Evolutionary conservation across 1,139 yeast genomes (phyloP).

Genomic region (Sugiyamaella neomexicana): DNA sequence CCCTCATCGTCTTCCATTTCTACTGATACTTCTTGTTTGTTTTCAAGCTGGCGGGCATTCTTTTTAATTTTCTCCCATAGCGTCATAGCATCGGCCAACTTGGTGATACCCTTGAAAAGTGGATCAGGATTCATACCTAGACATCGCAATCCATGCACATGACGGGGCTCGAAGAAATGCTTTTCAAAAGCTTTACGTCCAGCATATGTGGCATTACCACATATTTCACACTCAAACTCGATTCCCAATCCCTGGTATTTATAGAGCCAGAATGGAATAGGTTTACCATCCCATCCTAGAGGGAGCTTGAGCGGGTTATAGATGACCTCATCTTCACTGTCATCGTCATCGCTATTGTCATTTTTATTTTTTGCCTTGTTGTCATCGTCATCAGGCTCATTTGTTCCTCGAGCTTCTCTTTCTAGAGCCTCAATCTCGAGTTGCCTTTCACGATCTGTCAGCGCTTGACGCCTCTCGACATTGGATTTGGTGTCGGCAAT

Average conservation of each 20-base stretch:
- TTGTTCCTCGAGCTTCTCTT: conserved; percentile 38
- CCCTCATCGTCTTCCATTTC: conserved; percentile 94
- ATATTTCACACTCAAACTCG: conserved; percentile 76
- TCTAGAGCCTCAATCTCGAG: conserved; percentile 53
- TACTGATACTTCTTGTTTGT: conserved; percentile 55
- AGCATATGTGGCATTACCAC: conserved; percentile 72
- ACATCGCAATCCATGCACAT: conserved; percentile 69
- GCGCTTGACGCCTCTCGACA: conserved; percentile 62
- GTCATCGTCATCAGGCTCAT: conserved; percentile 20
- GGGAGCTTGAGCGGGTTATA: conserved; percentile 61
- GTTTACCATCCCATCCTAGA: conserved; percentile 83
- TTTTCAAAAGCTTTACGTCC: conserved; percentile 72
- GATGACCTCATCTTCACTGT: conserved; percentile 32
- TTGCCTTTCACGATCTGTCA: conserved; percentile 72
- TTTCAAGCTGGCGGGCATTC: conserved; percentile 45
- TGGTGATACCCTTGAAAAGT: conserved; percentile 64
- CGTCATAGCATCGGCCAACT: conserved; percentile 62
- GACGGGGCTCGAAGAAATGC: conserved; percentile 73
- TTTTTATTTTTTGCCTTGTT: conserved; percentile 31
- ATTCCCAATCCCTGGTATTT: conserved; percentile 83
- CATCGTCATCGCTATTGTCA: conserved; percentile 31
- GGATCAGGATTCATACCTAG: conserved; percentile 63
- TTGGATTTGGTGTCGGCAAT: conserved; percentile 57
- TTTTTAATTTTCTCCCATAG: conserved; percentile 54
- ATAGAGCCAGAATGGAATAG: conserved; percentile 92